Conservation (phyloP, 192 early-diverging fungal genomes). For the Podila clonocystis region DNA sequence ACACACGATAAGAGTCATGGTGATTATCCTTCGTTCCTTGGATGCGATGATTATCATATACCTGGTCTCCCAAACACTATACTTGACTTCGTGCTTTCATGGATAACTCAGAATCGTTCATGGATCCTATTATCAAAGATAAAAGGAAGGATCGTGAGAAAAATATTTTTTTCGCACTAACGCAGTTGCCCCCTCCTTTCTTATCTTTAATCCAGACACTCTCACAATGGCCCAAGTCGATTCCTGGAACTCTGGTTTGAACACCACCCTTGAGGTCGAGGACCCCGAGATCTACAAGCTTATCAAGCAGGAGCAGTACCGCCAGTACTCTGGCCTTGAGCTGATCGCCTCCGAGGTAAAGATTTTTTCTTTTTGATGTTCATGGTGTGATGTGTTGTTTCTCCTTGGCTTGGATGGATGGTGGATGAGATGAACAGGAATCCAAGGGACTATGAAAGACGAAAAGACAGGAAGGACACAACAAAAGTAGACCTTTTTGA, state of each 20-base stretch:
- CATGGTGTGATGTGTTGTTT: background rate
- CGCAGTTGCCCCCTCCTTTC: background rate
- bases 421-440: too few relatives aligned
- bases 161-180: background rate
- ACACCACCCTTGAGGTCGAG: conserved; percentile 90
- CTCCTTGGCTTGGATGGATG: too few relatives aligned
- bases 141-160: background rate
- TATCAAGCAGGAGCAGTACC: conserved; percentile 97
- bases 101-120: background rate
- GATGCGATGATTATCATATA: too few relatives aligned
- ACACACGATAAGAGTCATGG: background rate
- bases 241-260: conserved; percentile 81
- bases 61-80: background rate
- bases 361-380: background rate
- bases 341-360: conserved; percentile 97
- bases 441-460: too few relatives aligned
- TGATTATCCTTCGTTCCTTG: background rate
- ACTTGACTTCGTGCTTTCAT: background rate
- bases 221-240: conserved; percentile 51
- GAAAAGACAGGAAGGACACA: too few relatives aligned
- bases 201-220: conserved; percentile 1
- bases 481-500: too few relatives aligned
- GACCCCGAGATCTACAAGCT: conserved; percentile 94
- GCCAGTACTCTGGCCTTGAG: conserved; percentile 98
- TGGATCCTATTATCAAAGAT: background rate